phyloP scores from a whole-genome alignment of 192 early-diverging fungal genomes.

The Coemansia sp. region DNA sequence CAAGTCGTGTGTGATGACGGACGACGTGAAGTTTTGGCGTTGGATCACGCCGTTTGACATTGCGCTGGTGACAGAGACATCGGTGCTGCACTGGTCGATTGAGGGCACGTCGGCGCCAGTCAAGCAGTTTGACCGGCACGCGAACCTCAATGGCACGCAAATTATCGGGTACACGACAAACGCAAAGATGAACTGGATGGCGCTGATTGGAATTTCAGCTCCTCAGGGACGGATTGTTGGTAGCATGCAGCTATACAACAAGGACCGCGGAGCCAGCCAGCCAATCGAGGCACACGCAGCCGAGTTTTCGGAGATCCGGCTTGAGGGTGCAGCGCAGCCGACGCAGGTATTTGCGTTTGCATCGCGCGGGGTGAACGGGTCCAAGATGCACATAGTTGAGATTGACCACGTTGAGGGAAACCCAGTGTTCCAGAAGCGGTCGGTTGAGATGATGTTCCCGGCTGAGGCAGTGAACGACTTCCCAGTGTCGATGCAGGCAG shows the following conservation, averaged over 20 bases:
- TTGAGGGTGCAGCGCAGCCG: constrained; percentile 73
- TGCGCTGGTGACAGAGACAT: constrained; percentile 82
- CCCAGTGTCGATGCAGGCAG: constrained; percentile 95
- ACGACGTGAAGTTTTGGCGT: constrained; percentile 91
- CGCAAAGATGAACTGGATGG: constrained; percentile 90
- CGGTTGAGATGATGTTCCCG: constrained; percentile 96
- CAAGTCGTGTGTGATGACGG: constrained; percentile 88
- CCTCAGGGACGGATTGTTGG: constrained; percentile 88
- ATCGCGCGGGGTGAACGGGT: constrained; percentile 72
- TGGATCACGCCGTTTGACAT: constrained; percentile 87
- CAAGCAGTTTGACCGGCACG: constrained; percentile 94
- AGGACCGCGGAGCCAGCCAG: constrained; percentile 89
- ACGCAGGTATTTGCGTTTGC: constrained; percentile 94
- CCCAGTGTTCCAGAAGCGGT: constrained; percentile 83
- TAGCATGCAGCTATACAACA: constrained; percentile 95
- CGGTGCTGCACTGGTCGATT: constrained; percentile 97
- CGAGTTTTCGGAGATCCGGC: constrained; percentile 85
- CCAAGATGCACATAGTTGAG: constrained; percentile 95
- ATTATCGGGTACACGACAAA: constrained; percentile 96
- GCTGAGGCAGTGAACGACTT: constrained; percentile 92
- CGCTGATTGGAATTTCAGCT: constrained; percentile 92
- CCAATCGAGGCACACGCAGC: constrained; percentile 96
- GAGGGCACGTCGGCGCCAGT: constrained; percentile 81
- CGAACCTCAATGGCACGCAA: constrained; percentile 78
- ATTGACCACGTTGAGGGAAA: constrained; percentile 93